phyloP scores from a whole-genome alignment of 2,329 filamentous ascomycete species.

The Didymella pomorum region DNA sequence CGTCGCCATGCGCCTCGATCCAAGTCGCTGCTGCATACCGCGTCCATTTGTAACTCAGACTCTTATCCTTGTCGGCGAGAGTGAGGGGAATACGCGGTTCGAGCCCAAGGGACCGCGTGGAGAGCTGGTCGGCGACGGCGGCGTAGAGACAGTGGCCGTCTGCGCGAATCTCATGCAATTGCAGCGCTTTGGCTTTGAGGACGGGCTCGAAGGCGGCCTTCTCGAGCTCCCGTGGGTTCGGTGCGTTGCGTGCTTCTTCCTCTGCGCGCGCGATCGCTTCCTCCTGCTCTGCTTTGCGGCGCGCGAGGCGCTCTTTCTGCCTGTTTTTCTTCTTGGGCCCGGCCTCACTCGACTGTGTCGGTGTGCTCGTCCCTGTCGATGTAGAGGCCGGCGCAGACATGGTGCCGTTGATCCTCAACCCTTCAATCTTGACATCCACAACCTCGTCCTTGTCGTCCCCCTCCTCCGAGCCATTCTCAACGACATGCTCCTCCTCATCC shows the following conservation, averaged over 20 bases:
- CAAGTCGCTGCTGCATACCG: conserved; percentile 77
- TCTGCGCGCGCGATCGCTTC: conserved; percentile 72
- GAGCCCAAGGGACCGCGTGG: conserved; percentile 50
- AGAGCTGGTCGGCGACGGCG: conserved; percentile 85
- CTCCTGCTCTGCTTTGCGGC: conserved; percentile 85
- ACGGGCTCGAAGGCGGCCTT: conserved; percentile 69
- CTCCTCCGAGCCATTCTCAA: not conserved
- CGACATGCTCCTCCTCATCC: conserved; percentile 25
- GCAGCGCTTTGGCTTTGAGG: conserved; percentile 70
- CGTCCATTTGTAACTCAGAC: conserved; percentile 67
- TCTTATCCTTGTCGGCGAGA: conserved; percentile 28
- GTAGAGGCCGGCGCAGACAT: not conserved
- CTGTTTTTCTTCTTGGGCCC: conserved; percentile 74
- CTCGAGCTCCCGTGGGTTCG: conserved; percentile 51
- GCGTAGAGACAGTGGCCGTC: conserved; percentile 97
- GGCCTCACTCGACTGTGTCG: conserved; percentile 6
- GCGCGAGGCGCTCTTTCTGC: conserved; percentile 88
- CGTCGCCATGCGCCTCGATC: conserved; percentile 75
- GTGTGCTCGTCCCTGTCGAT: not conserved
- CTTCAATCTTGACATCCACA: conserved; percentile 3
- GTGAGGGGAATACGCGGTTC: conserved; percentile 46
- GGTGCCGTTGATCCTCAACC: conserved; percentile 17
- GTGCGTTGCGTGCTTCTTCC: conserved; percentile 69
- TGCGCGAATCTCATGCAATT: conserved; percentile 80
- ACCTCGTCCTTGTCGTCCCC: not conserved